Evolutionary conservation across 306 rosid species (phyloP).

Genomic region (Elaeagnus macrophylla): DNA sequence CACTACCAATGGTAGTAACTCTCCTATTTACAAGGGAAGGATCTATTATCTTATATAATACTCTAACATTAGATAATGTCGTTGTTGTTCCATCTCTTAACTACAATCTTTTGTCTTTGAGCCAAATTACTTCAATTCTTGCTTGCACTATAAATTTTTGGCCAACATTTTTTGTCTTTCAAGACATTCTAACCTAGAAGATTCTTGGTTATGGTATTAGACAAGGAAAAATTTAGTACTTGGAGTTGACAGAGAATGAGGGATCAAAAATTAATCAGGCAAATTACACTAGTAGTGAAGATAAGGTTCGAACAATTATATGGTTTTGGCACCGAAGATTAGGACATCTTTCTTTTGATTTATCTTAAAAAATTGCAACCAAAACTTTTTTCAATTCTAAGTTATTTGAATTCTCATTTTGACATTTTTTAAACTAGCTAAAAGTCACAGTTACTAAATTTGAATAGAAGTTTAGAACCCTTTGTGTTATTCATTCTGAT

Average conservation of each 20-base stretch:
- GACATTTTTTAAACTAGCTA: no score
- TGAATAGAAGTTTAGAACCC: no score
- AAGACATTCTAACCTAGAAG: not conserved
- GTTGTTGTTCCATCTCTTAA: not conserved
- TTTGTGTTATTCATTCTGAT: no score
- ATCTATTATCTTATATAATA: not conserved
- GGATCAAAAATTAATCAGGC: not conserved
- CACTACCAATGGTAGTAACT: not conserved
- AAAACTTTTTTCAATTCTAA: no score
- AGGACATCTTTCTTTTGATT: not conserved
- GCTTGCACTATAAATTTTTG: not conserved
- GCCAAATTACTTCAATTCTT: not conserved
- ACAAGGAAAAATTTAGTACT: conserved; percentile 1
- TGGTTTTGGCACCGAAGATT: no score
- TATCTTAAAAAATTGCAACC: no score
- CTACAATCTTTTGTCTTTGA: not conserved
- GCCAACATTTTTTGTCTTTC: not conserved
- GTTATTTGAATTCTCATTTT: no score
- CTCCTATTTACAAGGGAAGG: not conserved
- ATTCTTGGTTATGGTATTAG: conserved; percentile 5
- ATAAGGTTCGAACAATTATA: no score
- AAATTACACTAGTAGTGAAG: not conserved
- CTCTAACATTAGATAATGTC: not conserved
- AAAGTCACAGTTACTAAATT: no score
- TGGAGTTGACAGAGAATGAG: not conserved